Conservation (phyloP, 2,329 filamentous ascomycete genomes). For the Calonectria fujianensis region DNA sequence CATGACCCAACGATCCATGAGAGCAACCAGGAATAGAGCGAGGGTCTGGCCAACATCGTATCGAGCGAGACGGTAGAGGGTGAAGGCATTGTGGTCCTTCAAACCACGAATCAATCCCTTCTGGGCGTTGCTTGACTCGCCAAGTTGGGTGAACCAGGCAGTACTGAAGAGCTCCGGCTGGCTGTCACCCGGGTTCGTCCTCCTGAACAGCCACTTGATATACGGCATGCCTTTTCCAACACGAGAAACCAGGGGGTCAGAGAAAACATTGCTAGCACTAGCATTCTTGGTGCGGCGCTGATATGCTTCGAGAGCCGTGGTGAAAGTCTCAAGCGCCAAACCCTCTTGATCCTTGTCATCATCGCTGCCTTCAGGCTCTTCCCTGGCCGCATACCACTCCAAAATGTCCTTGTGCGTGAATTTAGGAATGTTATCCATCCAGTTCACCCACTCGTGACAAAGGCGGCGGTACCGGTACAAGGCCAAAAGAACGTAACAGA, state of each 20-base stretch:
- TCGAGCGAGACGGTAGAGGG: conserved; percentile 43
- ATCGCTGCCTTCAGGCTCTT: conserved; percentile 6
- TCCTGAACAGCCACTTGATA: conserved; percentile 46
- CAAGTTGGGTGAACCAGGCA: conserved; percentile 46
- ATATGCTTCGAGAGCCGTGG: conserved; percentile 30
- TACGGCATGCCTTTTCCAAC: conserved; percentile 45
- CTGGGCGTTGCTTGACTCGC: conserved; percentile 41
- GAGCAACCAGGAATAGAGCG: conserved; percentile 43
- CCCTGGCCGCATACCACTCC: conserved; percentile 41
- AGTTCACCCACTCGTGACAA: conserved; percentile 44
- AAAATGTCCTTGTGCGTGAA: conserved; percentile 40
- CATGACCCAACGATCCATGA: conserved; percentile 50
- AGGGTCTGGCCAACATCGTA: conserved; percentile 48
- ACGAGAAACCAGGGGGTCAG: conserved; percentile 38
- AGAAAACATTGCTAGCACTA: neutral
- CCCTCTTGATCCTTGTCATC: conserved; percentile 35
- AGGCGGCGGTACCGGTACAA: conserved; percentile 41
- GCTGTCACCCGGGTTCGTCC: conserved; percentile 26
- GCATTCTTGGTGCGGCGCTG: conserved; percentile 39
- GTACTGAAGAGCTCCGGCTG: conserved; percentile 40
- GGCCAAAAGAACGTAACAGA: conserved; percentile 36
- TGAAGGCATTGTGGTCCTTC: conserved; percentile 45
- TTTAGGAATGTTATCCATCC: conserved; percentile 47
- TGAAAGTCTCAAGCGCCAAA: conserved; percentile 35
- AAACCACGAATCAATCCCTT: conserved; percentile 40